phyloP scores from a whole-genome alignment of 192 early-diverging fungal species.

The Umbelopsis isabellina region DNA sequence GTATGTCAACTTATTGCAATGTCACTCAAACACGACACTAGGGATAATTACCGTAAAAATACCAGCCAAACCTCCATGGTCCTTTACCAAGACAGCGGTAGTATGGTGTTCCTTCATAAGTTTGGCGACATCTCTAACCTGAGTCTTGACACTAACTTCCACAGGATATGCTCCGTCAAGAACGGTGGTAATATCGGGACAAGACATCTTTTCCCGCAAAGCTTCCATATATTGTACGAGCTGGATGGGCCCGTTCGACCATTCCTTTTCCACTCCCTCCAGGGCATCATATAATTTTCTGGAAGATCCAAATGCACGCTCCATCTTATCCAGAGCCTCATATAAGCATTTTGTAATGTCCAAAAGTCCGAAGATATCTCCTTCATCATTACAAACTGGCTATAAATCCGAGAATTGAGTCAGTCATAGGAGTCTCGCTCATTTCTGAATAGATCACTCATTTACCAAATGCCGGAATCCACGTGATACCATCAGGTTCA shows the following conservation, averaged over 20 bases:
- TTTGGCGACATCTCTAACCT: conserved; percentile 71
- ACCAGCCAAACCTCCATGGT: conserved; percentile 72
- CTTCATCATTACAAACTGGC: conserved; percentile 74
- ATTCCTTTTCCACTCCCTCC: conserved; percentile 78
- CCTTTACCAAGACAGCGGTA: conserved; percentile 72
- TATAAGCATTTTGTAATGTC: conserved; percentile 86
- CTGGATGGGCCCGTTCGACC: conserved; percentile 62
- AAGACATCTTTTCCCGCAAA: conserved; percentile 80
- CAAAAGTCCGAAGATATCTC: conserved; percentile 79
- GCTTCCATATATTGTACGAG: conserved; percentile 68
- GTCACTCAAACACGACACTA: background rate
- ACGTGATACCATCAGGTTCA: conserved; percentile 77
- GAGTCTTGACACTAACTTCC: conserved; percentile 64
- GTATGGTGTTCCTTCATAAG: conserved; percentile 74
- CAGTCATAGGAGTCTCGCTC: background rate
- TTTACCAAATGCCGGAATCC: conserved; percentile 77
- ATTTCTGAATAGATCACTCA: background rate
- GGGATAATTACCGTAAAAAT: conserved; percentile 61
- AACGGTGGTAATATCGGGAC: conserved; percentile 85
- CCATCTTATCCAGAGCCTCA: conserved; percentile 81
- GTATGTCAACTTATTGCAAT: background rate
- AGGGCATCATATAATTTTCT: conserved; percentile 78
- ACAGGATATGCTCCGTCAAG: conserved; percentile 64
- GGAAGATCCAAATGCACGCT: conserved; percentile 77
- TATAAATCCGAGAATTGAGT: conserved; percentile 24